Evolutionary conservation across 768 basidiomycete species (phyloP), one percentile per base, ranked within the genome.

Genomic region (Kwoniella shandongensis): DNA sequence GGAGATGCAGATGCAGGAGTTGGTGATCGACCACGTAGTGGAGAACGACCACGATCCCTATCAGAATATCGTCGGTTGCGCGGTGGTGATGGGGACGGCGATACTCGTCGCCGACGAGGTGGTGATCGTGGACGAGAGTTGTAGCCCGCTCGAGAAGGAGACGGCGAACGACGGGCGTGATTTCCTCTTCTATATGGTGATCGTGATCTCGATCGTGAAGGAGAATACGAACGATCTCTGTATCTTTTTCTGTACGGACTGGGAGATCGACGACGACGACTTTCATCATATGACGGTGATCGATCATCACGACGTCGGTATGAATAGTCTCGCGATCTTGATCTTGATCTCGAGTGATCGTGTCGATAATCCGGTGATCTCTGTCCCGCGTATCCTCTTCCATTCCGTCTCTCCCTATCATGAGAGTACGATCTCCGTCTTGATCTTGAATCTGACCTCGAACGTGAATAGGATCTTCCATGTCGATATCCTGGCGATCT

Each of bases 401-500:
- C 46, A 30, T 46, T 23, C 17, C 18, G 44, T 5, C n/a, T 13
- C 20, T 40, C 49, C 41, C 55, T 42, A 22, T n/a, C n/a, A n/a
- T n/a, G n/a, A n/a, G 35, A 48, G 15, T 26, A 18, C 17, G 39
- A 13, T 44, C 38, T 44, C 29, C 25, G 47, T 54, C 55, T 25
- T 20, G 38, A 30, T 32, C 38, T 44, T 17, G 54, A 47, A 18
- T 50, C 38, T n/a, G 52, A 54, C n/a, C 44, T 27, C 8, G 54
- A 47, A 18, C 55, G 22, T 30, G 48, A 38, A 25, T 46, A 26
- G 5, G 30, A 32, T n/a, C 50, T 29, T 44, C 48, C 39, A 44
- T 57, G 55, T 20, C 55, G 36, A 32, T 57, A 57, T 22, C 55
- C 55, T 23, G 55, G 55, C n/a, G 56, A 58, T 26, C 56, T 40